phyloP scores from a whole-genome alignment of 495 filamentous ascomycete species.

The Hyaloscypha variabilis region DNA sequence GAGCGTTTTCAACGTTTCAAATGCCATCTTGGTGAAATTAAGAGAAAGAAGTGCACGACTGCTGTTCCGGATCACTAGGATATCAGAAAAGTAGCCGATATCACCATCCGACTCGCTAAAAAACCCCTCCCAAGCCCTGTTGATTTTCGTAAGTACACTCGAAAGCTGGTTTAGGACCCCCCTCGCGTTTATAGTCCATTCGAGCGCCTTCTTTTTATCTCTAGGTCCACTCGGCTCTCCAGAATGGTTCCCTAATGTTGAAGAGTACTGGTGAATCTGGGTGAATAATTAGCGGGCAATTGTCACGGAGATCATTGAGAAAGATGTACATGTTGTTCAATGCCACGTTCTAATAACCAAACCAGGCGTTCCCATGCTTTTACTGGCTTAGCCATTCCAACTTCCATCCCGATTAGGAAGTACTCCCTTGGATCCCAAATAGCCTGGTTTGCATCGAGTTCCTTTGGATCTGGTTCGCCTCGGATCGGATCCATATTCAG shows the following conservation, averaged over 20 bases:
- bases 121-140: neutral
- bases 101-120: neutral
- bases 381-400: neutral
- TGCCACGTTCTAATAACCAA: neutral
- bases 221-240: neutral
- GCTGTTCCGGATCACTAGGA: neutral
- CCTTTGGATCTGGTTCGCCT: neutral
- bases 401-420: conserved; percentile 3
- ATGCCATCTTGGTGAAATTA: neutral
- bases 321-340: conserved; percentile 9
- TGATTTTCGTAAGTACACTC: neutral
- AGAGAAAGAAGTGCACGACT: neutral
- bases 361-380: conserved; percentile 10
- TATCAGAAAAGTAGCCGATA: neutral
- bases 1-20: neutral
- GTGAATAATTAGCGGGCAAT: neutral
- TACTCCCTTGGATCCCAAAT: conserved; percentile 13
- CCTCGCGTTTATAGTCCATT: neutral
- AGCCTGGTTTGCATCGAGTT: neutral
- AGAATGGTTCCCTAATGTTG: neutral
- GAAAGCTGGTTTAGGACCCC: neutral
- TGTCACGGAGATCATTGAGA: neutral
- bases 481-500: neutral
- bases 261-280: neutral
- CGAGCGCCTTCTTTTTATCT: conserved; percentile 1